A percentile compares a stretch with the other conserved stretches of the same genome.
These are phyloP conservation scores for Cystobasidium pallidum DNA, from an alignment of 1,284 basidiomycete genomes.

Conservation along the genomic window DNA sequence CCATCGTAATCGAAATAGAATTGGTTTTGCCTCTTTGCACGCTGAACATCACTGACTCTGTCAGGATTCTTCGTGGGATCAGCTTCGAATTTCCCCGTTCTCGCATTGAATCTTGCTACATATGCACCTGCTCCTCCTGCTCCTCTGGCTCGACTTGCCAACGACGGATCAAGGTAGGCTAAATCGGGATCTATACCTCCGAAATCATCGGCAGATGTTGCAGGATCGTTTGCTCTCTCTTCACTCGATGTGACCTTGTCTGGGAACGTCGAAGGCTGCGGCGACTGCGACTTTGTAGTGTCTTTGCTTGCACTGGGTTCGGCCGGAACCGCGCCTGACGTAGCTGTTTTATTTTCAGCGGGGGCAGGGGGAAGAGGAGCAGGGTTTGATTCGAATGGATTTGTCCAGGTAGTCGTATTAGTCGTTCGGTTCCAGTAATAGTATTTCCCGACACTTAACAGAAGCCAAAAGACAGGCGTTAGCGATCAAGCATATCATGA, in stretches of 20 bases:
- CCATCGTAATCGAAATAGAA: constrained; percentile 47
- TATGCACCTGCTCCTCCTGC: constrained; percentile 18
- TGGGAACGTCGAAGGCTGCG: not conserved
- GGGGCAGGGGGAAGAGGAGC: constrained; percentile 18
- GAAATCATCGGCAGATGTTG: constrained; percentile 21
- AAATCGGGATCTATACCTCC: constrained; percentile 53
- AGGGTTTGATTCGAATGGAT: constrained; percentile 45
- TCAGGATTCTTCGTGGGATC: constrained; percentile 51
- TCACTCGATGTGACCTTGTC: not conserved
- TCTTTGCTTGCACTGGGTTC: constrained; percentile 1
- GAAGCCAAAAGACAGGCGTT: not conserved
- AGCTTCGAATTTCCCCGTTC: constrained; percentile 51
- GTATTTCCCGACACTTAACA: constrained; percentile 49
- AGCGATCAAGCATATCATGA: not conserved
- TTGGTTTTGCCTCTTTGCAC: constrained; percentile 51
- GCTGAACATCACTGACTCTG: constrained; percentile 48
- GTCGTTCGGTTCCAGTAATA: constrained; percentile 52
- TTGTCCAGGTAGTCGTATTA: constrained; percentile 50
- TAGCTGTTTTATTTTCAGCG: not conserved
- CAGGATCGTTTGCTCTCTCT: not conserved
- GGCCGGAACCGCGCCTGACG: not conserved
- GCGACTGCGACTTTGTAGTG: not conserved
- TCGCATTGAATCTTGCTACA: constrained; percentile 51
- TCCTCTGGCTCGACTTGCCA: constrained; percentile 23
- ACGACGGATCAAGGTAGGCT: constrained; percentile 51